A percentile compares a stretch with the other conserved stretches of the same genome.
phyloP scores from a whole-genome alignment of 2,329 filamentous ascomycete genomes.

The Penicillium sp. region DNA sequence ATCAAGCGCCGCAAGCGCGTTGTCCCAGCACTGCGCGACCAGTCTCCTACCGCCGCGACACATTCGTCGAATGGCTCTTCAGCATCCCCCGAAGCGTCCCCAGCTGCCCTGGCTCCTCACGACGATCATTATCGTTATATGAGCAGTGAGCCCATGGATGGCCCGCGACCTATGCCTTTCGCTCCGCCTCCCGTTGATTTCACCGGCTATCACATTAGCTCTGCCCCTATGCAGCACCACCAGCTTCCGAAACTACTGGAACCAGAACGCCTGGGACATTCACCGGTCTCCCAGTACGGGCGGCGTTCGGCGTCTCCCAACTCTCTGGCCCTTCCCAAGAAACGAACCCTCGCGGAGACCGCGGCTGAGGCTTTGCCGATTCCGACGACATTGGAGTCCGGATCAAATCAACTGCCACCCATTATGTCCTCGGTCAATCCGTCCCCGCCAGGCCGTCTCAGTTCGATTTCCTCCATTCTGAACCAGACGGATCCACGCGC shows the following conservation, averaged over 20 bases:
- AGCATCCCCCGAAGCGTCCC: constrained; percentile 41
- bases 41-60: constrained; percentile 42
- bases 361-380: constrained; percentile 28
- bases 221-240: constrained; percentile 33
- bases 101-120: constrained; percentile 30
- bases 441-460: constrained; percentile 58
- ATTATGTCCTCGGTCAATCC: constrained; percentile 39
- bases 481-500: constrained; percentile 52
- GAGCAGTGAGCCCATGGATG: constrained; percentile 34
- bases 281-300: constrained; percentile 30
- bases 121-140: constrained; percentile 37
- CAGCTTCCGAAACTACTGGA: constrained; percentile 33
- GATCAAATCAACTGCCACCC: constrained; percentile 39
- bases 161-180: constrained; percentile 32
- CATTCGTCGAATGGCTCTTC: constrained; percentile 45
- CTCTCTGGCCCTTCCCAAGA: constrained; percentile 32
- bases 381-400: constrained; percentile 32
- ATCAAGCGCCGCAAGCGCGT: constrained; percentile 96
- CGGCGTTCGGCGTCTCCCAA: constrained; percentile 36
- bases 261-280: constrained; percentile 30
- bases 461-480: constrained; percentile 72
- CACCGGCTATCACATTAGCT: constrained; percentile 44
- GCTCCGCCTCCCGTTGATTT: constrained; percentile 51
- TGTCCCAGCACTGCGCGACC: constrained; percentile 67
- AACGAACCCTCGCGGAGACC: constrained; percentile 38